A percentile compares a stretch with the other conserved stretches of the same genome.
These are phyloP conservation scores for Collybiopsis luxurians DNA, from an alignment of 768 basidiomycete genomes.

Conservation along the genomic window DNA sequence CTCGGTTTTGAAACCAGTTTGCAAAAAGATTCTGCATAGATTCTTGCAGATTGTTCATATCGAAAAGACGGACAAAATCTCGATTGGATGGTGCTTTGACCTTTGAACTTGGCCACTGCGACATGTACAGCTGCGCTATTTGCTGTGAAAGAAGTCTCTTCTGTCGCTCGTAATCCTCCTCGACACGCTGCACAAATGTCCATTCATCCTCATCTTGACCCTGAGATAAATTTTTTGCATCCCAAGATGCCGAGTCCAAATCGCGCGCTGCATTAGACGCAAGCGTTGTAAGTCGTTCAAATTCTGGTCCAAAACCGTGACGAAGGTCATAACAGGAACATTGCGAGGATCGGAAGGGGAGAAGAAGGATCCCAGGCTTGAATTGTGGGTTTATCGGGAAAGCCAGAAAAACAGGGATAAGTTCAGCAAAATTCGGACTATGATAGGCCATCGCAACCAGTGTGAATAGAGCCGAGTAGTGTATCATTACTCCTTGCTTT, in stretches of 20 bases:
- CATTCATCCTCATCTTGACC: not conserved
- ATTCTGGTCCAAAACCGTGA: not conserved
- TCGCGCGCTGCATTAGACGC: not conserved
- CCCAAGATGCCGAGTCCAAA: not conserved
- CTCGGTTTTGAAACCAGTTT: not conserved
- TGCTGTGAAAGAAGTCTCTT: not conserved
- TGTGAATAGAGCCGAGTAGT: conserved; percentile 19
- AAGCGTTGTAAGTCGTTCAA: not conserved
- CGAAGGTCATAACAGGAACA: not conserved
- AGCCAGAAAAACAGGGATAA: conserved; percentile 28
- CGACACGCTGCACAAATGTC: not conserved
- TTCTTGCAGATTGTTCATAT: not conserved
- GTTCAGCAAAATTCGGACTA: conserved; percentile 7
- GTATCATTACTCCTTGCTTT: conserved; percentile 3
- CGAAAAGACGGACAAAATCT: not conserved
- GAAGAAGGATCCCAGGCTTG: conserved; percentile 16
- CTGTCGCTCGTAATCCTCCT: not conserved
- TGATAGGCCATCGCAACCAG: conserved; percentile 29
- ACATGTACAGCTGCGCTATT: not conserved
- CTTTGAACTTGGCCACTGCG: not conserved
- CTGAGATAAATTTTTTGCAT: not conserved
- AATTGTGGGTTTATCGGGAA: conserved; percentile 14
- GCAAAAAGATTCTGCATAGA: not conserved
- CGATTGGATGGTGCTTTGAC: not conserved
- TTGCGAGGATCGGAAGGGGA: conserved; percentile 11